These are phyloP conservation scores for Aspergillus tubingensis DNA, from an alignment of 2,329 filamentous ascomycete genomes.

Conservation along the genomic window DNA sequence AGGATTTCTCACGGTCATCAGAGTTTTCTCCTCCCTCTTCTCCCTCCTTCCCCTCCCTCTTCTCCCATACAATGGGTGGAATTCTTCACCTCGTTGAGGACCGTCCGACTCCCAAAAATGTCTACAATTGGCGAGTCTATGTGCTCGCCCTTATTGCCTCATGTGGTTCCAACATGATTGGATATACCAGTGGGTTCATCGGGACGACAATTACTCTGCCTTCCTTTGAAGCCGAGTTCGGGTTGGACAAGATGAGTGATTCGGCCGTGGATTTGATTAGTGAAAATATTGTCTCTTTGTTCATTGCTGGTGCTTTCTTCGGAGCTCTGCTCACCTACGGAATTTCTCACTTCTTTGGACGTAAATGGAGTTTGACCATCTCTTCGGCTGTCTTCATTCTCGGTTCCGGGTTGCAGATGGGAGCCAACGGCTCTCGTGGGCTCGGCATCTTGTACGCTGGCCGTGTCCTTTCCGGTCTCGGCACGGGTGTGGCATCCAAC, in stretches of 20 bases:
- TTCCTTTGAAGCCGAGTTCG: slow-evolving; percentile 69
- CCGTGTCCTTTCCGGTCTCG: slow-evolving; percentile 55
- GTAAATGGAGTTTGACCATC: slow-evolving; percentile 62
- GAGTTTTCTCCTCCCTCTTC: slow-evolving; percentile 10
- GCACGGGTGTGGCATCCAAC: slow-evolving; percentile 56
- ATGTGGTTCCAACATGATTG: slow-evolving; percentile 61
- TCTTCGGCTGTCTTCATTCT: slow-evolving; percentile 66
- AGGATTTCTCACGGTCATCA: neutral
- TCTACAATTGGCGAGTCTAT: slow-evolving; percentile 64
- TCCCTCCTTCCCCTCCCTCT: slow-evolving; percentile 5
- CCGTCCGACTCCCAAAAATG: slow-evolving; percentile 56
- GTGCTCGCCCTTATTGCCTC: slow-evolving; percentile 55
- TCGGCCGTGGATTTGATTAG: slow-evolving; percentile 60
- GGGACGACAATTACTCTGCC: slow-evolving; percentile 71
- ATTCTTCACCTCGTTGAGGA: slow-evolving; percentile 43
- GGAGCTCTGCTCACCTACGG: slow-evolving; percentile 67
- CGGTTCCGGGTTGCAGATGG: slow-evolving; percentile 69
- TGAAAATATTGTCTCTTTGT: slow-evolving; percentile 74
- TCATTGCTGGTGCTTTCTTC: slow-evolving; percentile 81
- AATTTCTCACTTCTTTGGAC: slow-evolving; percentile 64
- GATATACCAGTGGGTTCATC: slow-evolving; percentile 73
- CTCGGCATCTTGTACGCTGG: slow-evolving; percentile 60
- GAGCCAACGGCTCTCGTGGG: slow-evolving; percentile 58
- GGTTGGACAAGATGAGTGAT: slow-evolving; percentile 54
- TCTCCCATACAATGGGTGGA: slow-evolving; percentile 27